Evolutionary conservation across 495 filamentous ascomycete species (phyloP), one percentile per base, ranked within the genome.

Genomic region (Cenococcum geophilum): DNA sequence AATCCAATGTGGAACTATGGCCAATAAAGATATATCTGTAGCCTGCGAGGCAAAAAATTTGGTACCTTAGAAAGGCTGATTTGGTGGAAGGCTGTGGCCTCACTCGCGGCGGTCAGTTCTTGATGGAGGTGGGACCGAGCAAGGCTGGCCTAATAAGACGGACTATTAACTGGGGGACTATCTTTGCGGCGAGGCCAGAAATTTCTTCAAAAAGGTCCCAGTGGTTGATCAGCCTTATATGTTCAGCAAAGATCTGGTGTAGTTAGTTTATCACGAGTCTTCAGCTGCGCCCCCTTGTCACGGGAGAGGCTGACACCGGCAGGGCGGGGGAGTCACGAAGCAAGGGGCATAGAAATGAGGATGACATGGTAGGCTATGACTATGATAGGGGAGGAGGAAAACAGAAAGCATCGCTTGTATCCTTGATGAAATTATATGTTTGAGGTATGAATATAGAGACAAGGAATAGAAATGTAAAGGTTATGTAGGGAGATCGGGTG

Each of bases 1-100:
- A 18, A 1, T 11, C 9, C 1, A 49, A 58, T 52, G 21, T 25
- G 49, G 49, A 52, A 23, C 21, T 18, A 20, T 6, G 6, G 4
- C 49, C 14, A 23, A 22, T 25, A 52, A 25, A 25, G 23, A 52
- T 9, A 32, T 52, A 27, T 52, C 21, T 52, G 49, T 16, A 52
- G 49, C 49, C 49, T 52, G 49, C 49, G 25, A 52, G 49, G 49
- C 49, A 23, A 20, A 52, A 49, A 12, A 32, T 18, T 47, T 49
- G 22, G 45, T 49, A 49, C 45, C 45, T 49, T 49, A 14, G 45
- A 18, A 18, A 49, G 18, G 18, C 22, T n/a, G 45, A 32, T 32
- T 32, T 32, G 27, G 27, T 32, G 27, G 2, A 32, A 32, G 27
- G 27, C 27, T 32, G 27, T 32, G 27, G 2, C 27, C 27, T 32